Percentiles rank a stretch among this genome's conserved stretches.
Evolutionary conservation across 495 filamentous ascomycete species (phyloP).

Genomic region (Acidiella bohemica): DNA sequence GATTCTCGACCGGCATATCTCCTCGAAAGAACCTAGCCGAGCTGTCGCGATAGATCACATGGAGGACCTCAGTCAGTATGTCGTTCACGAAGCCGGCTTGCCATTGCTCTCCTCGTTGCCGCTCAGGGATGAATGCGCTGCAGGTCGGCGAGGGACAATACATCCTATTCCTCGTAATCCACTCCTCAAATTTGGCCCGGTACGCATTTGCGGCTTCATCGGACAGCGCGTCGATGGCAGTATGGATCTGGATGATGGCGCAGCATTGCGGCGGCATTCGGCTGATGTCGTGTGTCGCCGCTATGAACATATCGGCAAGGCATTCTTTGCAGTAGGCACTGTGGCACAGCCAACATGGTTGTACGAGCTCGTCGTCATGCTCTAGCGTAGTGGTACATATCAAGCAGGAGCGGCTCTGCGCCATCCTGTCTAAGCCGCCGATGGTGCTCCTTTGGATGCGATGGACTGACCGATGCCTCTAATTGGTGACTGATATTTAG

Average conservation of each 20-base stretch:
- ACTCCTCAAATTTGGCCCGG: slow-evolving; percentile 25
- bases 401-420: neutral
- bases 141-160: slow-evolving; percentile 26
- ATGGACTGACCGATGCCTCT: too few species aligned
- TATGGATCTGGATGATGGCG: slow-evolving; percentile 19
- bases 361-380: slow-evolving; percentile 1
- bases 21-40: slow-evolving; percentile 10
- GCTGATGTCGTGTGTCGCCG: slow-evolving; percentile 17
- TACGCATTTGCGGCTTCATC: slow-evolving; percentile 15
- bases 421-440: too few species aligned
- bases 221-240: slow-evolving; percentile 18
- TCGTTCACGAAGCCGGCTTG: neutral
- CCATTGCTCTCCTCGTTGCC: slow-evolving; percentile 9
- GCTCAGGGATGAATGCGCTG: slow-evolving; percentile 23
- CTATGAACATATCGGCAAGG: slow-evolving; percentile 22
- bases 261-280: slow-evolving; percentile 27
- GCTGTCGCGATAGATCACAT: neutral
- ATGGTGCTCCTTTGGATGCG: too few species aligned
- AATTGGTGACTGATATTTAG: too few species aligned
- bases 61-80: slow-evolving; percentile 1
- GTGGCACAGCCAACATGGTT: slow-evolving; percentile 20
- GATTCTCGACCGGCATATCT: neutral
- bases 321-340: slow-evolving; percentile 21
- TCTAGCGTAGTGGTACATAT: neutral
- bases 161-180: slow-evolving; percentile 23